Base-by-base conservation (phyloP, 306 rosid genomes). In the Trichosanthes cucumerina region DNA sequence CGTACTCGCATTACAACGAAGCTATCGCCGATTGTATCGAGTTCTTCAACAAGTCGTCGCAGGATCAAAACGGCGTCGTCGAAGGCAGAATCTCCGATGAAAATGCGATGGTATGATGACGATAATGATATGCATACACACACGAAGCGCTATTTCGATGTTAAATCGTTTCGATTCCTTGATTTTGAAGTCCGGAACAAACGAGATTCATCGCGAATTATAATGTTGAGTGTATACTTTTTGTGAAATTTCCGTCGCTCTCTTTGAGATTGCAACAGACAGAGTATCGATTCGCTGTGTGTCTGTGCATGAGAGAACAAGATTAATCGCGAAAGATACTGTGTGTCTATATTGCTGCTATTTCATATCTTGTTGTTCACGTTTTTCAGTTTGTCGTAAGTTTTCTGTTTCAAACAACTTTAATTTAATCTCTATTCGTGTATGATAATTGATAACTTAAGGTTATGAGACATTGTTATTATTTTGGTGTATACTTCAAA, bases 11-110 rank as follows among this genome's bases (percentile, higher is more conserved):
- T 80, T 87, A 89, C 71, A 84, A 86, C 38, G 93, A 90, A 79
- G 96, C 96, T 69, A 89, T 92, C 16, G 86, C 92, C 0, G 97
- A 92, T 52, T 90, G 96, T 80, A 92, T 92, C 65, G 92, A 92
- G 89, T 92, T 92, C 88, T 86, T 92, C 83, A 92, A 92, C 36
- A 90, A 84, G 84, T 92, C 92, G 86, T 92, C 91, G 2, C 88
- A 88, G 75, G 92, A 90, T 14, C 54, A 43, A 44, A 70, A 21
- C 56, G 53, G 9, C 19, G 49, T 68, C 49, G 74, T 7, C 5
- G 74, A 11, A n/a, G 50, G 47, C 75, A 4, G 56, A 70, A 70
- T 43, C 54, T 44, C 56, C 33, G 56, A 70, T 70, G 75, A 8
- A 68, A 38, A 68, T 68, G 53, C 34, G 56, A 70, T 70, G 38